Evolutionary conservation across 1,284 basidiomycete genomes (phyloP).

Genomic region (Ustilago sp.): DNA sequence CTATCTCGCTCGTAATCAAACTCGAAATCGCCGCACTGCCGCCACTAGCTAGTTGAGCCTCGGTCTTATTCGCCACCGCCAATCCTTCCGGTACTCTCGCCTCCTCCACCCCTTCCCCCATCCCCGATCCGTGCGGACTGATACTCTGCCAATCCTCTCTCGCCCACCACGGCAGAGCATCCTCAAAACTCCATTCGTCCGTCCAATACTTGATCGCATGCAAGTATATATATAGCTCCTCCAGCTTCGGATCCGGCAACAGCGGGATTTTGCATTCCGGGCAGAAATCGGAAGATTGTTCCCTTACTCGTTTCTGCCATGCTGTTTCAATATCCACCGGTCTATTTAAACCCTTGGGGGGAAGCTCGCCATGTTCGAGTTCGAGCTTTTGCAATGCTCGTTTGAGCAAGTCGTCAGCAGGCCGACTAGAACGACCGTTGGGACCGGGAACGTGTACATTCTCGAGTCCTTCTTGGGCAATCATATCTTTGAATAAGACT

Average conservation of each 20-base stretch:
- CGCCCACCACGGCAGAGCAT: conserved; percentile 68
- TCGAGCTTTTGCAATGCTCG: conserved; percentile 42
- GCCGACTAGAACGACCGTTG: conserved; percentile 56
- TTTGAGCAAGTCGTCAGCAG: conserved; percentile 42
- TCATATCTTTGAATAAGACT: conserved; percentile 63
- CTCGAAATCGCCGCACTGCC: conserved; percentile 28
- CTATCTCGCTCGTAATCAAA: conserved; percentile 45
- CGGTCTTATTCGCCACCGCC: conserved; percentile 22
- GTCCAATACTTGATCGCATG: conserved; percentile 70
- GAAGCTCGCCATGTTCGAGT: conserved; percentile 30
- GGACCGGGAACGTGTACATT: conserved; percentile 60
- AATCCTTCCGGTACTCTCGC: conserved; percentile 32
- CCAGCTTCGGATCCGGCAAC: conserved; percentile 61
- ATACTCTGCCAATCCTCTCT: conserved; percentile 52
- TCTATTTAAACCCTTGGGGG: conserved; percentile 42
- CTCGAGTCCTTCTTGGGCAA: conserved; percentile 58
- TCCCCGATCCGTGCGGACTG: conserved; percentile 19
- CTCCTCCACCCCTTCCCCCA: conserved; percentile 13
- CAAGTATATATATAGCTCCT: conserved; percentile 67
- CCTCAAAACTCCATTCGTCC: conserved; percentile 66
- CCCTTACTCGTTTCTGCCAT: conserved; percentile 45
- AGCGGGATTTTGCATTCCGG: conserved; percentile 64
- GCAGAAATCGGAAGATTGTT: conserved; percentile 56
- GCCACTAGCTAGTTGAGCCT: conserved; percentile 19
- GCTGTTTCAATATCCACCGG: conserved; percentile 49